Base-by-base conservation (phyloP, 345 rosid species). In the Sisymbrium irio region DNA sequence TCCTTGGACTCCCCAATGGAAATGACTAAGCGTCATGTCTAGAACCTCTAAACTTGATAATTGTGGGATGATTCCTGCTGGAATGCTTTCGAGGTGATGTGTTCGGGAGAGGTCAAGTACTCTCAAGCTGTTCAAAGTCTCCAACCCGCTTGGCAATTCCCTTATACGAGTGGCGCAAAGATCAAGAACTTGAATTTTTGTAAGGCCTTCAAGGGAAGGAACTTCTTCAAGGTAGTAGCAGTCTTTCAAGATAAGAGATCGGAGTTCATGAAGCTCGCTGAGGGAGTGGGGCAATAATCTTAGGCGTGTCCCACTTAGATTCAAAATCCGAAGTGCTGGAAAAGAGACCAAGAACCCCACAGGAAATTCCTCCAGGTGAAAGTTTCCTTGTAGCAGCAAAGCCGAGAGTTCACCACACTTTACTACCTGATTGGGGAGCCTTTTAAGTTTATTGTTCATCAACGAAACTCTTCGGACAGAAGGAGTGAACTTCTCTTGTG, bases 21-120 rank as follows among this genome's bases (percentile, higher is more conserved):
- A 82, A 56, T 65, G 72, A 71, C 86, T 82, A 30, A 53, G 70
- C 2, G 83, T 71, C 86, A 84, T 82, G 79, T 82, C 81, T 36
- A 86, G 67, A 51, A 60, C 67, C 67, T 84, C 85, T 17, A 86
- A 58, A 62, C 62, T 61, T 33, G 63, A 41, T 71, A 86, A 73
- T 22, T 65, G 60, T 10, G 71, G 37, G 54, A 86, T 65, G 40
- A 33, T 42, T 62, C 79, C 85, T 1, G 71, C 69, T 58, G 44
- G 62, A 37, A 84, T 76, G 59, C 62, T 77, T 58, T 55, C 62
- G 33, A 84, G 81, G 69, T 77, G 70, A 54, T 67, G 75, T 25
- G 87, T 84, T 55, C 72, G 75, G 5, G 82, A 84, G 12, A 84
- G 76, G 72, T 79, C 55, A 17, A 84, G 44, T 44, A 62, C 42